Evolutionary conservation across 2,329 filamentous ascomycete species (phyloP), one percentile per base, ranked within the genome.

Genomic region (Aspergillus pseudotamarii): DNA sequence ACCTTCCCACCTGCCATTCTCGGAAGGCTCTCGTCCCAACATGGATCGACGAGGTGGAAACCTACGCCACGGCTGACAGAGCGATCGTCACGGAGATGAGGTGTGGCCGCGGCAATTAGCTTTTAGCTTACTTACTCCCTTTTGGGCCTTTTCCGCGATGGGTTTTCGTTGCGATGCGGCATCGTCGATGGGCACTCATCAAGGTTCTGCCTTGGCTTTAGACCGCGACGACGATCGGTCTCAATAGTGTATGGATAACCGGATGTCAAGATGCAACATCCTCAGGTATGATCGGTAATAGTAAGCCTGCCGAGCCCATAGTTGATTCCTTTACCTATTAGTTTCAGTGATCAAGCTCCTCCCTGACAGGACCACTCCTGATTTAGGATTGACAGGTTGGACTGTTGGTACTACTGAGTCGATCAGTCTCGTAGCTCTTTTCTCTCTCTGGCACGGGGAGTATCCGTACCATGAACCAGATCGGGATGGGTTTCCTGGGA

Each of bases 181-280:
- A 30, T 32, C 28, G 8, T 53, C n/a, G 30, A 36, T 16, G 14
- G 14, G 14, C 14, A 36, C 34, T 36, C n/a, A 54, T 38, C 51
- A 55, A 55, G 51, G 51, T 55, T 55, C 32, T 55, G n/a, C 23
- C 51, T 55, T 55, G 21, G 51, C 51, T 55, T 23, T n/a, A 10
- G 36, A 41, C 28, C 51, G 30, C n/a, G 32, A 16, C 21, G 51
- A 34, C 51, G 51, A 54, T 54, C 51, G 5, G n/a, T 23, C 8
- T 54, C 30, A 54, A 54, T 54, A 54, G 30, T 54, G 16, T 21
- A 21, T 34, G 30, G 30, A 16, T 30, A 26, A 14, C 46, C 2
- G 16, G 46, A 30, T 28, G 46, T 28, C 46, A 30, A 26, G 46
- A 19, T 30, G 23, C 26, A 50, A 12, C 23, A 6, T 26, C 11